Evolutionary conservation across 352 stramenopile genomes (phyloP).

Genomic region (Hyaloperonospora brassicae): DNA sequence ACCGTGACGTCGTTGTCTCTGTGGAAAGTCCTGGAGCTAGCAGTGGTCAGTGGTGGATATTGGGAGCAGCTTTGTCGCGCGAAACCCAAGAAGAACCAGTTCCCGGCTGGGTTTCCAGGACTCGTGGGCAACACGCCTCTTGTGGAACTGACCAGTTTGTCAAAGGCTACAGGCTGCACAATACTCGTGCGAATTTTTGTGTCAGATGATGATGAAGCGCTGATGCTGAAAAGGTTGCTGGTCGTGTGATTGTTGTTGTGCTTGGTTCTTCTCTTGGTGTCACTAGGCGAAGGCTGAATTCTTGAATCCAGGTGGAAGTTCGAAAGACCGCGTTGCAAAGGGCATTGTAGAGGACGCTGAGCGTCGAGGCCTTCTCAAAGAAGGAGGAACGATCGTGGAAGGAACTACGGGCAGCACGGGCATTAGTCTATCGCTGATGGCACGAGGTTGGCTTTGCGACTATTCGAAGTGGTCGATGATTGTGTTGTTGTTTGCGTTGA

Average conservation of each 20-base stretch:
- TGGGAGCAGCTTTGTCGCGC: slow-evolving; percentile 14
- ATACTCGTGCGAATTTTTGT: slow-evolving; percentile 52
- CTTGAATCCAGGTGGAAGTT: slow-evolving; percentile 95
- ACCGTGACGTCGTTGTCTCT: slow-evolving; percentile 56
- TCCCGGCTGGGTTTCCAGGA: slow-evolving; percentile 52
- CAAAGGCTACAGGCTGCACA: slow-evolving; percentile 82
- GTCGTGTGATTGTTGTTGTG: slow-evolving; percentile 1
- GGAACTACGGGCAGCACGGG: slow-evolving; percentile 96
- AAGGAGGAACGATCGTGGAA: slow-evolving; percentile 93
- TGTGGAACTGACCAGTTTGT: slow-evolving; percentile 86
- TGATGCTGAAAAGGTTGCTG: neutral
- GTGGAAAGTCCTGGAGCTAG: slow-evolving; percentile 62
- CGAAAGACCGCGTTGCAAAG: slow-evolving; percentile 95
- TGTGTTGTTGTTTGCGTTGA: slow-evolving; percentile 3
- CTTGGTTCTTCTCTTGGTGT: slow-evolving; percentile 1
- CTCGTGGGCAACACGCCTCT: slow-evolving; percentile 92
- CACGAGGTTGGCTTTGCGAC: slow-evolving; percentile 36
- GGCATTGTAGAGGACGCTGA: slow-evolving; percentile 93
- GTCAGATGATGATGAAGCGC: neutral
- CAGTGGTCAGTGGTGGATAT: slow-evolving; percentile 7
- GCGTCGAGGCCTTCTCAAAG: slow-evolving; percentile 69
- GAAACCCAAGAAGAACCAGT: slow-evolving; percentile 24
- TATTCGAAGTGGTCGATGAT: slow-evolving; percentile 3
- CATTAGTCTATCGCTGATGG: slow-evolving; percentile 93
- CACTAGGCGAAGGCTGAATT: slow-evolving; percentile 91